Percentiles rank a stretch among this genome's conserved stretches.
Conservation (phyloP, 331 rosid species). For the Quercus phellos region DNA sequence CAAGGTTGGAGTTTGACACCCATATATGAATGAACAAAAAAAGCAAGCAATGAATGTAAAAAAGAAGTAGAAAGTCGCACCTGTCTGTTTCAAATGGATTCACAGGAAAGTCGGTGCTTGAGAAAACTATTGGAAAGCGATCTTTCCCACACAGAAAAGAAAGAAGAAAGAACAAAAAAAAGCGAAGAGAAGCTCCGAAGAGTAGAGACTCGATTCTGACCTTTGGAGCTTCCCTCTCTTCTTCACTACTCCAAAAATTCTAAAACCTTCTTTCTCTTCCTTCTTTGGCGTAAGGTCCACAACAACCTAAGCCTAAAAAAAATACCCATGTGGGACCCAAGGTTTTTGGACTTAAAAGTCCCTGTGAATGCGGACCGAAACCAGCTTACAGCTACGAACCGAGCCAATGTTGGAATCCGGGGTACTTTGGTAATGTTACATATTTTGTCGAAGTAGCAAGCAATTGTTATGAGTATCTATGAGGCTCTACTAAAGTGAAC, state of each 20-base stretch:
- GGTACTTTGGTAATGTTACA: background rate
- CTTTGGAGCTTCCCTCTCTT: constrained; percentile 7
- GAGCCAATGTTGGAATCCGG: background rate
- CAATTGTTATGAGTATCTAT: too few species aligned
- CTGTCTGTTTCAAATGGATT: background rate
- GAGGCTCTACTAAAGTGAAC: too few species aligned
- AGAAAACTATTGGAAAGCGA: background rate
- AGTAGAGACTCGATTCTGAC: background rate
- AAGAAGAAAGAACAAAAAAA: background rate
- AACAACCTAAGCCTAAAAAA: background rate
- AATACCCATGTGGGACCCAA: background rate
- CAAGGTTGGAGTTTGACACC: background rate
- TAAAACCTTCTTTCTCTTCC: background rate
- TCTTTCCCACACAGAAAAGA: too few species aligned
- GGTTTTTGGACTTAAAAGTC: background rate
- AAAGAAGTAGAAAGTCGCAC: background rate
- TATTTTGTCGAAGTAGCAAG: too few species aligned
- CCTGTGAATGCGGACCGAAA: background rate
- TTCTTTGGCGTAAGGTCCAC: constrained; percentile 11
- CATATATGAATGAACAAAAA: background rate
- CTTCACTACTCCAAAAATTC: background rate
- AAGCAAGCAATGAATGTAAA: background rate
- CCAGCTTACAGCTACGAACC: background rate
- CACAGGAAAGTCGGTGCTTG: background rate
- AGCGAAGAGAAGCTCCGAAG: constrained; percentile 1